phyloP scores from a whole-genome alignment of 768 basidiomycete genomes.

The Russula sp. region DNA sequence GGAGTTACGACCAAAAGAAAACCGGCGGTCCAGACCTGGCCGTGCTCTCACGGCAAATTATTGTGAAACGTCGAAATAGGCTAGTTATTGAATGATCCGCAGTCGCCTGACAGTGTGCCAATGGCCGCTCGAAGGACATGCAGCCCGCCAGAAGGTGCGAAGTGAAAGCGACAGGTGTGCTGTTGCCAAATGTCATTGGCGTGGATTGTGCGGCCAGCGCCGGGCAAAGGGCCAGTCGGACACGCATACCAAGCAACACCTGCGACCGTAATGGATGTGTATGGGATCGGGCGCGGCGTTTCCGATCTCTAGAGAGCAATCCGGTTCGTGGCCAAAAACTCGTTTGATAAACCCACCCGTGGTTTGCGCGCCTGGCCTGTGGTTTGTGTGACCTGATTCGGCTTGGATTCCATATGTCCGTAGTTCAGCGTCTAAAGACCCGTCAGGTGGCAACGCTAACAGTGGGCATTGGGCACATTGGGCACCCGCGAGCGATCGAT shows the following conservation, averaged over 20 bases:
- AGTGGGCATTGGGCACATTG: slow-evolving; percentile 3
- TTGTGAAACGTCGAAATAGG: not conserved
- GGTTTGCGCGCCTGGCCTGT: not conserved
- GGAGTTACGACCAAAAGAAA: slow-evolving; percentile 4
- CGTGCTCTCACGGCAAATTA: not conserved
- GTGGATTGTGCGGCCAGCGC: slow-evolving; percentile 3
- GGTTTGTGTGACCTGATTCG: slow-evolving; percentile 1
- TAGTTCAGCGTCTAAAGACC: slow-evolving; percentile 1
- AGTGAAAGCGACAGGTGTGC: not conserved
- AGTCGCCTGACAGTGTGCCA: not conserved
- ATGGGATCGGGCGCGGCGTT: not conserved
- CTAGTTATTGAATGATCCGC: slow-evolving; percentile 3
- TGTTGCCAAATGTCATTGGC: not conserved
- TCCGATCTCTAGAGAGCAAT: slow-evolving; percentile 5
- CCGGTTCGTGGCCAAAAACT: not conserved
- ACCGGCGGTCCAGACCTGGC: not conserved
- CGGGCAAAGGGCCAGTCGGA: not conserved
- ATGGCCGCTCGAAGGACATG: not conserved
- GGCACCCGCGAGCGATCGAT: not conserved
- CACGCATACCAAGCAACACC: not conserved
- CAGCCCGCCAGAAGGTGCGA: not conserved
- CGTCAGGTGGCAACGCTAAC: slow-evolving; percentile 1
- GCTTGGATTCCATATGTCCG: slow-evolving; percentile 22
- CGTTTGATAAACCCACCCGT: not conserved
- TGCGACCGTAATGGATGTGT: not conserved